Conservation (phyloP, 208 protist species). For the Willaertia magna region DNA sequence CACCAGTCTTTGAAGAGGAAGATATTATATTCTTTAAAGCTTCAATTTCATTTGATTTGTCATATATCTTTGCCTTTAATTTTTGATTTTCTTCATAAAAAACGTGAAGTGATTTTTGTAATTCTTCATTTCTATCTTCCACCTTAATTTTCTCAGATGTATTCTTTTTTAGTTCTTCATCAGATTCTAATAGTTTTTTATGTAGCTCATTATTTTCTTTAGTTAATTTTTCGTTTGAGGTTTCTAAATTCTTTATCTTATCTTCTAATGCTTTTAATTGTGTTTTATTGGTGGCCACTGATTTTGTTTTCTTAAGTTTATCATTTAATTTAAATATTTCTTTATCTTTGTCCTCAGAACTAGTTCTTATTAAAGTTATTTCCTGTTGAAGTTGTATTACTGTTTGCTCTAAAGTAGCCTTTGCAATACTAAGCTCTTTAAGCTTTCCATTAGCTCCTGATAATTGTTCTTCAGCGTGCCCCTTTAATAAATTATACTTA, state of each 20-base stretch:
- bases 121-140: neutral
- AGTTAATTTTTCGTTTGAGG: neutral
- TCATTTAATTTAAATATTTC: neutral
- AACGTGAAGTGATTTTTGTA: neutral
- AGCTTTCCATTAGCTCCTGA: neutral
- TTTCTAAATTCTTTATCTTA: neutral
- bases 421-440: neutral
- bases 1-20: neutral
- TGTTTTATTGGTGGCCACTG: neutral
- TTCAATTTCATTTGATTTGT: neutral
- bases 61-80: neutral
- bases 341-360: neutral
- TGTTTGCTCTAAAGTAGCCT: neutral
- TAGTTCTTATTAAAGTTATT: neutral
- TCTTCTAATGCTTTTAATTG: neutral
- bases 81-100: constrained; percentile 1
- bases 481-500: neutral
- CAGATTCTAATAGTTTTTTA: neutral
- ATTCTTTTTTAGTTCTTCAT: neutral
- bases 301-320: neutral
- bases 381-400: neutral
- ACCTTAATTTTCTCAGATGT: neutral
- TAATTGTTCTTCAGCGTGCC: neutral
- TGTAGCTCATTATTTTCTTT: neutral
- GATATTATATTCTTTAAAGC: neutral